Conservation (phyloP, 352 stramenopile genomes). For the Blastocystis hominis region DNA sequence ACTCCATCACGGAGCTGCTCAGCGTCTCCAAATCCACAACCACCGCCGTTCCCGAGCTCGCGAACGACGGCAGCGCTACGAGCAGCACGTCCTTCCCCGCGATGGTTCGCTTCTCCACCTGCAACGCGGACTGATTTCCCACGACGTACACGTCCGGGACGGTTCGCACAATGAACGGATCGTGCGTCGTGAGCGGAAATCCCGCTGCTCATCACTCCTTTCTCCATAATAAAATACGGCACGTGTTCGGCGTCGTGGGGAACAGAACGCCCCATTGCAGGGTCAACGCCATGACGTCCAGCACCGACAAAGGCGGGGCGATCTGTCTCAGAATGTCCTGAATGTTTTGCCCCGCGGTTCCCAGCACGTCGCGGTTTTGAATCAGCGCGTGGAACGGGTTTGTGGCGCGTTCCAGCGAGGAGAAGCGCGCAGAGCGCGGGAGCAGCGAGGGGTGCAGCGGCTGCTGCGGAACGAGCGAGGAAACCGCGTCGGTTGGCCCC, state of each 20-base stretch:
- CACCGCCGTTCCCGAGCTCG: background rate
- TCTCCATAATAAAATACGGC: background rate
- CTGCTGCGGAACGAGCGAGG: slow-evolving; percentile 1
- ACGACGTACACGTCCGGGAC: slow-evolving; percentile 43
- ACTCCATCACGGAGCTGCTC: background rate
- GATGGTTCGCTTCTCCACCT: background rate
- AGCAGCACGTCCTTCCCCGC: background rate
- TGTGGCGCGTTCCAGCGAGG: background rate
- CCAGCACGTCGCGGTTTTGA: background rate
- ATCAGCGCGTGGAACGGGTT: slow-evolving; percentile 13
- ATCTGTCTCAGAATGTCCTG: slow-evolving; percentile 5
- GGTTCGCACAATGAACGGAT: slow-evolving; percentile 23
- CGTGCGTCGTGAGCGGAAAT: background rate
- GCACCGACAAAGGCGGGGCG: background rate
- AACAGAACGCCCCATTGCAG: slow-evolving; percentile 33
- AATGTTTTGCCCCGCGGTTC: slow-evolving; percentile 28
- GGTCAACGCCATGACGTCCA: background rate
- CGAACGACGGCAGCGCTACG: slow-evolving; percentile 5
- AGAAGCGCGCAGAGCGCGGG: background rate
- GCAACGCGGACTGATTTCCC: slow-evolving; percentile 22
- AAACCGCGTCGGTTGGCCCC: background rate
- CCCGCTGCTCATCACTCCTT: background rate
- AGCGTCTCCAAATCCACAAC: slow-evolving; percentile 9
- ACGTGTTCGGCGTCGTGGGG: slow-evolving; percentile 33
- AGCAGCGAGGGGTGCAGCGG: slow-evolving; percentile 37